Evolutionary conservation across 78 protist species (phyloP).

Genomic region (Guillardia theta): DNA sequence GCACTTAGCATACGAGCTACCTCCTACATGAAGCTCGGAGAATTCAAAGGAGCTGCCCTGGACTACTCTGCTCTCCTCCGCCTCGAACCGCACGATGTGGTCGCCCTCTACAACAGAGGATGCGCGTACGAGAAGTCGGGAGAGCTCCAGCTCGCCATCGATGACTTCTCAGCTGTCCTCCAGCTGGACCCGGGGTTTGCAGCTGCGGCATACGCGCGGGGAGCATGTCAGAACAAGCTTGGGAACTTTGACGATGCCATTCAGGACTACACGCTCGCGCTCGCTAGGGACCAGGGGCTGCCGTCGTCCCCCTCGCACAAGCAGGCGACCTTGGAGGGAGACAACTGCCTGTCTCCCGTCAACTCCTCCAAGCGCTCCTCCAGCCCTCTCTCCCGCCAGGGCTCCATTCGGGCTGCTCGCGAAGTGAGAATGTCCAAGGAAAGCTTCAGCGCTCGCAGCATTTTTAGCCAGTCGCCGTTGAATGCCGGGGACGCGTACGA

Average conservation of each 20-base stretch:
- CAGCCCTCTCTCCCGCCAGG: background rate
- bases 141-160: conserved; percentile 53
- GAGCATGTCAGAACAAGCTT: conserved; percentile 48
- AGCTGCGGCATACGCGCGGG: conserved; percentile 54
- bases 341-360: background rate
- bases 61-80: conserved; percentile 30
- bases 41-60: background rate
- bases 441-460: too few relatives aligned
- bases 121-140: conserved; percentile 40
- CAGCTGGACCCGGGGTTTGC: conserved; percentile 38
- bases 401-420: background rate
- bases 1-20: conserved; percentile 39
- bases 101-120: conserved; percentile 47
- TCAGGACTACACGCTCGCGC: conserved; percentile 5
- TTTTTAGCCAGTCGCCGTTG: too few relatives aligned
- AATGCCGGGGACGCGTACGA: too few relatives aligned
- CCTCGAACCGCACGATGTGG: background rate
- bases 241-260: conserved; percentile 64
- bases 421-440: too few relatives aligned
- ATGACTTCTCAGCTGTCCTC: conserved; percentile 48
- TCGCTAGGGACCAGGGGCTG: background rate
- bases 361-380: background rate
- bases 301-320: background rate
- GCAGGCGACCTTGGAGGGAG: background rate
- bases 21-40: background rate